Percentiles rank a stretch among this genome's conserved stretches.
These are phyloP conservation scores for Stropharia rugosoannulata DNA, from an alignment of 768 basidiomycete species.

Conservation along the genomic window DNA sequence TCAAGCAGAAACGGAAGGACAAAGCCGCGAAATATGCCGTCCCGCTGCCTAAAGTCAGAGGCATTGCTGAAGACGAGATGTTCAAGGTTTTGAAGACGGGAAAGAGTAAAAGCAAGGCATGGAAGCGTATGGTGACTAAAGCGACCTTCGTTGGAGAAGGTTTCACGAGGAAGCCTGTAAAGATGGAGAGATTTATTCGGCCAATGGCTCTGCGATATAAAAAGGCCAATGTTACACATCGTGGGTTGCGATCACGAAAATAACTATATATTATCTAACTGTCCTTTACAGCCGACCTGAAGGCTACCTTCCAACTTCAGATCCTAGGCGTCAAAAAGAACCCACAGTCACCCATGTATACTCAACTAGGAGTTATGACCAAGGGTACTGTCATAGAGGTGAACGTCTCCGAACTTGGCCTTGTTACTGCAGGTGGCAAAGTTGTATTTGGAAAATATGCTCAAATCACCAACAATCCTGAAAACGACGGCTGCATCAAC, in stretches of 20 bases:
- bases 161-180: conserved; percentile 97
- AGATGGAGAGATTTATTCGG: conserved; percentile 97
- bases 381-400: conserved; percentile 99
- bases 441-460: conserved; percentile 93
- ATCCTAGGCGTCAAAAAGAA: conserved; percentile 99
- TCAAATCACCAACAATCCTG: conserved; percentile 91
- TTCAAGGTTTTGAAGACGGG: conserved; percentile 99
- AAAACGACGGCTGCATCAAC: conserved; percentile 96
- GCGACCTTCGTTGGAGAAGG: conserved; percentile 98
- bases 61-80: conserved; percentile 99
- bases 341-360: conserved; percentile 98
- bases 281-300: conserved; percentile 74
- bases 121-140: conserved; percentile 99
- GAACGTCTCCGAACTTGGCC: conserved; percentile 96
- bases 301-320: conserved; percentile 98
- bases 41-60: conserved; percentile 93
- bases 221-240: conserved; percentile 99
- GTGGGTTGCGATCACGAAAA: conserved; percentile 43
- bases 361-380: conserved; percentile 93
- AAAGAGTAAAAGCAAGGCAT: conserved; percentile 92
- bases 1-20: conserved; percentile 99
- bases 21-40: conserved; percentile 98
- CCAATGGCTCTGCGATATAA: conserved; percentile 98
- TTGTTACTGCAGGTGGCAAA: conserved; percentile 97
- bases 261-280: conserved; percentile 1